Base-by-base conservation (phyloP, 495 filamentous ascomycete species). In the Penicillium flavigenum region DNA sequence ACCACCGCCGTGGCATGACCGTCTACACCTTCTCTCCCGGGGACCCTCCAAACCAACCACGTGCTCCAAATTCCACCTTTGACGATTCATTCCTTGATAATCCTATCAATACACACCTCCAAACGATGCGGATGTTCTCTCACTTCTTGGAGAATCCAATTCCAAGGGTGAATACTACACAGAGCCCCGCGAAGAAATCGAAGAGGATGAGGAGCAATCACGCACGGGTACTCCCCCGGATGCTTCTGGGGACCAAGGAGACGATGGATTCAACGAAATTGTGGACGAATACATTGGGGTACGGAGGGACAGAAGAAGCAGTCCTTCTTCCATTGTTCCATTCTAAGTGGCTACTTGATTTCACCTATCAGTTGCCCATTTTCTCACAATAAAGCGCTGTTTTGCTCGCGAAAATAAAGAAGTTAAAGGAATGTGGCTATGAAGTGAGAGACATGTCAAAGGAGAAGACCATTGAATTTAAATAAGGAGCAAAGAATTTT, bases 131-230 rank as follows among this genome's bases (percentile, higher is more conserved):
- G 73, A 83, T 12, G 56, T 79, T 29, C 27, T 29, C 7, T 29
- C 27, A 1, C 27, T 29, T 29, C 88, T 83, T 60, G 88, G 87
- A 26, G 86, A 93, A 1, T 93, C 83, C 0, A 79, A 72, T 4
- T 80, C 78, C 10, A 83, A 85, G 48, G 73, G 68, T 2, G 79
- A 80, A 44, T 83, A 76, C 47, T 81, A 85, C 46, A 59, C 75
- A 11, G 75, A 81, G 1, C 87, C 83, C 0, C 88, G 78, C 82
- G 67, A 66, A 12, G 90, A 92, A 60, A 86, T 87, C 10, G 70
- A 84, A 43, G 69, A 79, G 17, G 88, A 91, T 59, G 36, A 17
- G 36, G 32, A 1, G 4, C 36, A 17, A 17, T 9, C 36, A 6
- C 34, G 14, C 14, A 4, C 14, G 16, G 34, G 0, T 38, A 38